Percentiles rank a stretch among this genome's conserved stretches.
phyloP scores from a whole-genome alignment of 108 stramenopile genomes.

The Pseudonitzschia multiseries region DNA sequence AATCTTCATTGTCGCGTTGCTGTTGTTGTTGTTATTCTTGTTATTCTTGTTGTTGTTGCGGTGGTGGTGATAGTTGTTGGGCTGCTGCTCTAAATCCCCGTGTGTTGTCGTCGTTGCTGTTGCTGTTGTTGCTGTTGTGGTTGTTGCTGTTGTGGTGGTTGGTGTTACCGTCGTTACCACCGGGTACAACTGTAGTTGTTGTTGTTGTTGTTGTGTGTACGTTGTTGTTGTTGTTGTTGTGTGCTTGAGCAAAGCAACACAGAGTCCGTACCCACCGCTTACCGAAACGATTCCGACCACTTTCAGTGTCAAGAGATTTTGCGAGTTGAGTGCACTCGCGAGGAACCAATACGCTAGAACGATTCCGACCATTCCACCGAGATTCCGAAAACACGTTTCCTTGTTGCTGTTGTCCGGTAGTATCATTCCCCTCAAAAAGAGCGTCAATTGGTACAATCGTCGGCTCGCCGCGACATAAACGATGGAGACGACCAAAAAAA shows the following conservation, averaged over 20 bases:
- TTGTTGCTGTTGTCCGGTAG: constrained; percentile 67
- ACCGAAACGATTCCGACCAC: constrained; percentile 36
- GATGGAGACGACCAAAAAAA: constrained; percentile 65
- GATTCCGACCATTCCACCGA: constrained; percentile 36
- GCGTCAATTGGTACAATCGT: constrained; percentile 64
- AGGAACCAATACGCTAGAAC: constrained; percentile 49
- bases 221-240: neutral
- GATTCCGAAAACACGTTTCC: constrained; percentile 50
- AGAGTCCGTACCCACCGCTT: constrained; percentile 54
- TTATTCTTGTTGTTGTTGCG: neutral
- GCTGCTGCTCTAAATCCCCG: no score
- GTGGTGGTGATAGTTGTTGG: neutral
- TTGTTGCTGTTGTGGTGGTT: neutral
- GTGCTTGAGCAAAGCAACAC: constrained; percentile 49
- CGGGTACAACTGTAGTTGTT: no score
- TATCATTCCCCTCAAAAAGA: constrained; percentile 67
- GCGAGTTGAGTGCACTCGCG: constrained; percentile 41
- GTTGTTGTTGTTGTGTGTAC: neutral
- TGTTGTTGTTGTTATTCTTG: neutral
- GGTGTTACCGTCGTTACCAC: neutral
- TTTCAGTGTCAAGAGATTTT: constrained; percentile 38
- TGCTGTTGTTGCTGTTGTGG: neutral
- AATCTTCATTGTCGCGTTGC: constrained; percentile 15
- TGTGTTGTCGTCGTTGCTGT: no score
- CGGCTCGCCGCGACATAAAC: constrained; percentile 63